Evolutionary conservation across 768 basidiomycete genomes (phyloP).

Genomic region (Candolleomyces eurysporus): DNA sequence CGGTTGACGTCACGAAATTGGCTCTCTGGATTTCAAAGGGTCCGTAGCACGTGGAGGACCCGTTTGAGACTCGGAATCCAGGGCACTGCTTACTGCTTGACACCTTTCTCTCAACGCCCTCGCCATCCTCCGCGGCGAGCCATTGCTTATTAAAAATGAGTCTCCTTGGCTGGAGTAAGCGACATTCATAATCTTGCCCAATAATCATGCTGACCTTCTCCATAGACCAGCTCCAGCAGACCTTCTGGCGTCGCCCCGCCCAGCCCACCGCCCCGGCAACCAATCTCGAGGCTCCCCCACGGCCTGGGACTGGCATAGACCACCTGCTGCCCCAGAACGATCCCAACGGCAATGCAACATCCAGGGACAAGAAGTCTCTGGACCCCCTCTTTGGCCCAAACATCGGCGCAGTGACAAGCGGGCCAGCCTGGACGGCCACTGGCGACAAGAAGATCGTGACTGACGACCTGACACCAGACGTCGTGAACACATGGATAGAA

Average conservation of each 20-base stretch:
- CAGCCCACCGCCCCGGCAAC: neutral
- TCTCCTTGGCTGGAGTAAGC: neutral
- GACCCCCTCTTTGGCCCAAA: constrained; percentile 91
- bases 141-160: neutral
- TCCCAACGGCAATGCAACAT: constrained; percentile 9
- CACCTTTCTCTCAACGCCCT: neutral
- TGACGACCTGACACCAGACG: constrained; percentile 78
- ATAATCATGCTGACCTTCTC: neutral
- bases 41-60: no score
- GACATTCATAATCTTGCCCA: neutral
- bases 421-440: constrained; percentile 67
- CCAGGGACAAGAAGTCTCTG: constrained; percentile 58
- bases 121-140: neutral
- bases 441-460: constrained; percentile 59
- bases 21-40: no score
- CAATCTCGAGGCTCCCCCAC: neutral
- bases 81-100: no score
- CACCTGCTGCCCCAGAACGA: constrained; percentile 12
- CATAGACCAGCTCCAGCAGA: neutral
- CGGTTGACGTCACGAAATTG: no score
- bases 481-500: constrained; percentile 81
- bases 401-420: constrained; percentile 71
- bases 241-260: neutral
- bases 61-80: no score
- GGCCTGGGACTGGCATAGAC: neutral